Base-by-base conservation (phyloP, 176 grass and related monocot species). In the Zoysia pacifica region DNA sequence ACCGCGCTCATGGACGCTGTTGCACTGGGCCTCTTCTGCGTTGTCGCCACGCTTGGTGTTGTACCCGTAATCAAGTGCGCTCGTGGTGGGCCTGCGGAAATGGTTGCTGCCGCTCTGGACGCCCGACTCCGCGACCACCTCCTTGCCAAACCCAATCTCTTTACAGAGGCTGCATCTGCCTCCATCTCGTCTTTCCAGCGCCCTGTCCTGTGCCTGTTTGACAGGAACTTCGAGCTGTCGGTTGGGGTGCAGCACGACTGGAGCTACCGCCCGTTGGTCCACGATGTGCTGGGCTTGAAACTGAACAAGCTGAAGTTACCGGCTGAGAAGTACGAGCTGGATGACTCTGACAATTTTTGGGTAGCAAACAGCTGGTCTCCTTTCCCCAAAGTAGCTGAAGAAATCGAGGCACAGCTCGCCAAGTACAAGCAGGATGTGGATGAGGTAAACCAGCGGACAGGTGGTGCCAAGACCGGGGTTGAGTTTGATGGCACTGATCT, bases 351-450 rank as follows among this genome's bases (percentile, higher is more conserved):
- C 74, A 59, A 90, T 11, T 97, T 97, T 85, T 97, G 94, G 94
- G 81, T 73, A 5, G 77, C 87, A 38, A 97, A 94, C 60, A 92
- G 91, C 82, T 94, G 94, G 94, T 97, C 78, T 44, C 87, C 85
- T 14, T 97, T 93, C 66, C 89, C 93, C 35, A 90, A 94, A 72
- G 94, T 97, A 10, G 91, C 94, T 0, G 87, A 92, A 67, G 94
- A 97, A 73, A 97, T 97, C 2, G 91, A 92, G 70, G 74, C 47
- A 0, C 92, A 94, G 41, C 90, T 97, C 62, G 85, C 85, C 77
- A 93, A 93, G 45, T 97, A 97, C 86, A 97, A 97, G 85, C 94
- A 94, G 65, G 91, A 94, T 70, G 92, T 94, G 45, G 94, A 97
- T 78, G 94, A 94, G 65, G 91, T 97, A 78, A 97, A 97, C 79